These are phyloP conservation scores for Quercus parvula DNA, from an alignment of 306 rosid genomes.

Conservation along the genomic window DNA sequence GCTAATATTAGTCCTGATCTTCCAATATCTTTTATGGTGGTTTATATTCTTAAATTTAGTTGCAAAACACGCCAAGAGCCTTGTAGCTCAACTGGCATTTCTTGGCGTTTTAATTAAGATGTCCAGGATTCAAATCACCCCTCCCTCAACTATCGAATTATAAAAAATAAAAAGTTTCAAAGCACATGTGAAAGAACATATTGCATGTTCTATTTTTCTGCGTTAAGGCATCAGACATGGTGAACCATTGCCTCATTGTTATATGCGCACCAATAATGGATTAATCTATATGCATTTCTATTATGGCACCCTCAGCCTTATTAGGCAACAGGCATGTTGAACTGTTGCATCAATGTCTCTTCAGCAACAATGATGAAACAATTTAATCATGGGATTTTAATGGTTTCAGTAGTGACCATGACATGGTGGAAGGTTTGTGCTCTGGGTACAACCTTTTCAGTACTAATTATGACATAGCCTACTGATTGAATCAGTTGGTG, in stretches of 20 bases:
- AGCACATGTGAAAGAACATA: not conserved
- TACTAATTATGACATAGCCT: conserved; percentile 5
- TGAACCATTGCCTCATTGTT: not conserved
- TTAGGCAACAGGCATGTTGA: not conserved
- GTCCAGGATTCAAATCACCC: no score
- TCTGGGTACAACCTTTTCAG: not conserved
- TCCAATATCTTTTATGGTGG: not conserved
- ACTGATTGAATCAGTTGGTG: conserved; percentile 8
- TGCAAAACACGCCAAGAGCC: not conserved
- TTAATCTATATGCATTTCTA: not conserved
- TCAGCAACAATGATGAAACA: not conserved
- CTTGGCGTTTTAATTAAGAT: no score
- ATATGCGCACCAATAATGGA: not conserved
- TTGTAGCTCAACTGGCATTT: no score
- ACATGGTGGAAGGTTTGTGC: not conserved
- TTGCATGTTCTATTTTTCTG: not conserved
- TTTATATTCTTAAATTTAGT: not conserved
- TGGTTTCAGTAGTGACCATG: not conserved
- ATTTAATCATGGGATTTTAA: not conserved
- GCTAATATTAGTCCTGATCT: not conserved
- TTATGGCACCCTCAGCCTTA: not conserved
- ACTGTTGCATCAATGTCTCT: not conserved
- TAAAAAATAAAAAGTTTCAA: not conserved
- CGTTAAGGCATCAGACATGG: not conserved
- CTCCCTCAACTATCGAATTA: no score